Percentiles rank a stretch among this genome's conserved stretches.
Evolutionary conservation across 192 early-diverging fungal genomes (phyloP).

Genomic region (Fimicolochytrium jonesii): DNA sequence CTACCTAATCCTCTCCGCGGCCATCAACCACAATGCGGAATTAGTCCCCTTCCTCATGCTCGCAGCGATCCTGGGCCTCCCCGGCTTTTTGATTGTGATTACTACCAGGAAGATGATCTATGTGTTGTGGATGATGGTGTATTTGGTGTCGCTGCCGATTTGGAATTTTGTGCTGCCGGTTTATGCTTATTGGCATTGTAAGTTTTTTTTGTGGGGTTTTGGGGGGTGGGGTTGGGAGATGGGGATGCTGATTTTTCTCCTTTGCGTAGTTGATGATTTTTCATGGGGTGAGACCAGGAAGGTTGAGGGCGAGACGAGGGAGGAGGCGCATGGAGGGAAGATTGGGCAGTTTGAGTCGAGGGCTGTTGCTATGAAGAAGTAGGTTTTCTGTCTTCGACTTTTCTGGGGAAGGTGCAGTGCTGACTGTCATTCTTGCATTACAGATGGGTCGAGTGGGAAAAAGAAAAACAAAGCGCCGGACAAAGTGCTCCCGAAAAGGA

Average conservation of each 20-base stretch:
- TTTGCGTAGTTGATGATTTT: too few relatives aligned
- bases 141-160: conserved; percentile 75
- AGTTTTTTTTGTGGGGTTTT: too few relatives aligned
- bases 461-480: not conserved
- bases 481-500: not conserved
- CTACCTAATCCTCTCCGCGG: conserved; percentile 55
- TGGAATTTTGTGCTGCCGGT: conserved; percentile 82
- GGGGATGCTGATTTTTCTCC: too few relatives aligned
- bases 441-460: conserved; percentile 26
- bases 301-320: conserved; percentile 76
- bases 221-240: too few relatives aligned
- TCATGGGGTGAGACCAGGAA: conserved; percentile 97
- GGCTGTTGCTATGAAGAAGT: conserved; percentile 17
- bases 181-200: conserved; percentile 98
- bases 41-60: conserved; percentile 64
- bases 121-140: conserved; percentile 92
- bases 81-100: conserved; percentile 77
- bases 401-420: not conserved
- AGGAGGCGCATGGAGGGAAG: conserved; percentile 58
- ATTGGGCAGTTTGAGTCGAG: conserved; percentile 1
- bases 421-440: not conserved
- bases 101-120: conserved; percentile 60
- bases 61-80: conserved; percentile 70
- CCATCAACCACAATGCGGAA: conserved; percentile 8
- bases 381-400: not conserved